Percentiles rank a stretch among this genome's conserved stretches.
These are phyloP conservation scores for Phyllosticta paracitricarpa DNA, from an alignment of 2,329 filamentous ascomycete species.

Conservation along the genomic window DNA sequence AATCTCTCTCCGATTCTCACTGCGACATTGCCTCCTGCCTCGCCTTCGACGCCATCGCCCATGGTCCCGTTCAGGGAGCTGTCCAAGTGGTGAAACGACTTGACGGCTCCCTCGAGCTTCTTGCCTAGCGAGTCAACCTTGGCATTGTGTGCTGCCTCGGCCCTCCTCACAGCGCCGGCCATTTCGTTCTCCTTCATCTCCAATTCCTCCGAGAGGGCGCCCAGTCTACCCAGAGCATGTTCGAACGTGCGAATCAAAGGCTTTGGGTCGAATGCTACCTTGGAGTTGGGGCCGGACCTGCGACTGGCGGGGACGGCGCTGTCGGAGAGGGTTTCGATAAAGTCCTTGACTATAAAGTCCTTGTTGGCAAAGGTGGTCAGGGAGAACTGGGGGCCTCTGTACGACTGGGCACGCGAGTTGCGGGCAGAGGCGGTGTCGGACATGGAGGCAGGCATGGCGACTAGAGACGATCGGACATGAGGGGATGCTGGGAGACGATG, in stretches of 20 bases:
- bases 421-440: constrained; percentile 30
- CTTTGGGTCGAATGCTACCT: constrained; percentile 76
- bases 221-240: constrained; percentile 58
- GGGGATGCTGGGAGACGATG: background rate
- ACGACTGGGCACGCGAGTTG: constrained; percentile 32
- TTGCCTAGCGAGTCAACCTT: constrained; percentile 79
- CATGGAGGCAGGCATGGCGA: constrained; percentile 26
- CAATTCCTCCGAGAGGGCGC: constrained; percentile 67
- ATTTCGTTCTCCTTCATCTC: constrained; percentile 87
- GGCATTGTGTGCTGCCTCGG: constrained; percentile 83
- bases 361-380: constrained; percentile 60
- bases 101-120: constrained; percentile 86
- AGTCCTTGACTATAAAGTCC: constrained; percentile 97
- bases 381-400: constrained; percentile 69
- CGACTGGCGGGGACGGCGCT: constrained; percentile 69
- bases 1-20: constrained; percentile 90
- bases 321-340: constrained; percentile 87
- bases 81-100: constrained; percentile 84
- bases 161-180: constrained; percentile 77
- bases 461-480: background rate
- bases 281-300: constrained; percentile 50
- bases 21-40: constrained; percentile 70
- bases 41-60: constrained; percentile 41
- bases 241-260: constrained; percentile 95
- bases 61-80: constrained; percentile 60